phyloP scores from a whole-genome alignment of 495 filamentous ascomycete species.

The Penicillium angulare region DNA sequence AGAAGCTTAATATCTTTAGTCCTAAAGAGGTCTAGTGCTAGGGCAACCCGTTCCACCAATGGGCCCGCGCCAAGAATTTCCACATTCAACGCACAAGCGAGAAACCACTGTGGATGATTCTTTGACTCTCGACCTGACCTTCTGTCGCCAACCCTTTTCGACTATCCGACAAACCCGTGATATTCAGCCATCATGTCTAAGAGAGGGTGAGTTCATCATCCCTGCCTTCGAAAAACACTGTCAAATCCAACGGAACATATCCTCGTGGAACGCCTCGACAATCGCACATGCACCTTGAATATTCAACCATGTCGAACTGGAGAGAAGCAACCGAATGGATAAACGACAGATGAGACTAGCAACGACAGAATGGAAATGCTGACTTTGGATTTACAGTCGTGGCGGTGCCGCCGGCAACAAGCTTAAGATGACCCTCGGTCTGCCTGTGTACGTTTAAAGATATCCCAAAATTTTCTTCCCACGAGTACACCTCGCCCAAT shows the following conservation, averaged over 20 bases:
- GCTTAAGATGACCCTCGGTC: constrained; percentile 99
- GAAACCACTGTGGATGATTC: constrained; percentile 32
- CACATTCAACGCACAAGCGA: constrained; percentile 49
- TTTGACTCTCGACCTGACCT: constrained; percentile 35
- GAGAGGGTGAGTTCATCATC: constrained; percentile 47
- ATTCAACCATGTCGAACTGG: constrained; percentile 19
- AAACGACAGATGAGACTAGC: constrained; percentile 1
- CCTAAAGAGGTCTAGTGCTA: constrained; percentile 35
- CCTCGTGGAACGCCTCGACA: constrained; percentile 15
- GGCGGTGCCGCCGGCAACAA: constrained; percentile 98
- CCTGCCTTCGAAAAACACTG: constrained; percentile 12
- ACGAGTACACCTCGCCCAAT: constrained; percentile 13
- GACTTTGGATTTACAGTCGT: constrained; percentile 50
- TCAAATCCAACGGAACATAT: background rate
- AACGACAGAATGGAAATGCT: constrained; percentile 20
- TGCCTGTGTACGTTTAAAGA: constrained; percentile 82
- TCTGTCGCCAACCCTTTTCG: constrained; percentile 40
- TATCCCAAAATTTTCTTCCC: constrained; percentile 14
- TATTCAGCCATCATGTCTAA: constrained; percentile 56
- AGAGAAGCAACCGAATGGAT: constrained; percentile 5
- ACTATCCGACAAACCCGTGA: constrained; percentile 43
- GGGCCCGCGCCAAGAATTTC: constrained; percentile 40
- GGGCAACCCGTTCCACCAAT: constrained; percentile 37
- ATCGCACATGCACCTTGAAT: constrained; percentile 11
- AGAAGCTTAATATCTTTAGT: background rate